phyloP scores from a whole-genome alignment of 2,329 filamentous ascomycete genomes.

The Nakataea oryzae region DNA sequence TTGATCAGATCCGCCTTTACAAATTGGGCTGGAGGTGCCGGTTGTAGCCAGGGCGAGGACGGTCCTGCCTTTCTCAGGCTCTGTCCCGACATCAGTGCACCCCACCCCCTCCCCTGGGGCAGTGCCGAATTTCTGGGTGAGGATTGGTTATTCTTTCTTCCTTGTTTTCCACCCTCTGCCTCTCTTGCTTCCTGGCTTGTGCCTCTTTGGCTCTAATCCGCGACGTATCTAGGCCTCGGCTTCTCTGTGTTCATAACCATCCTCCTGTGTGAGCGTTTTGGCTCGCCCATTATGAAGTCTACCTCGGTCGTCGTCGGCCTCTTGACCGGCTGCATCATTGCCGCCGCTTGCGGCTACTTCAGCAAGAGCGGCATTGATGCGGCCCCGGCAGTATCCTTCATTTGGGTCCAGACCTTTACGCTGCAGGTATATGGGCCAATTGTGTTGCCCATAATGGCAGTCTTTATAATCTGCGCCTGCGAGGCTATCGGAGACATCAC shows the following conservation, averaged over 20 bases:
- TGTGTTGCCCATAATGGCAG: slow-evolving; percentile 59
- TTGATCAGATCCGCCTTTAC: slow-evolving; percentile 63
- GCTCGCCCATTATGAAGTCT: slow-evolving; percentile 76
- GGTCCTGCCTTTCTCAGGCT: slow-evolving; percentile 42
- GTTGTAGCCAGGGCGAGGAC: slow-evolving; percentile 41
- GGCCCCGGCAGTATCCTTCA: slow-evolving; percentile 62
- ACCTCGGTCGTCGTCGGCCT: slow-evolving; percentile 67
- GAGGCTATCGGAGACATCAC: slow-evolving; percentile 75
- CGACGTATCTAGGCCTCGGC: slow-evolving; percentile 38
- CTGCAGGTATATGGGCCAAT: slow-evolving; percentile 62
- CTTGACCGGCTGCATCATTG: slow-evolving; percentile 67
- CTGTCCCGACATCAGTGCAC: slow-evolving; percentile 58
- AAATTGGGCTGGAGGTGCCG: slow-evolving; percentile 69
- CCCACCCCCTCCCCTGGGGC: slow-evolving; percentile 67
- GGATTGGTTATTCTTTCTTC: slow-evolving; percentile 3
- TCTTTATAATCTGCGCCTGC: slow-evolving; percentile 65
- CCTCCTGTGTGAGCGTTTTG: slow-evolving; percentile 71
- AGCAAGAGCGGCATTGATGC: slow-evolving; percentile 59
- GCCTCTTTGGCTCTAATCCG: not conserved
- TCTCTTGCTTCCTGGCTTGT: not conserved
- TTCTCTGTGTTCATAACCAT: slow-evolving; percentile 75
- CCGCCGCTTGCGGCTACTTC: slow-evolving; percentile 69
- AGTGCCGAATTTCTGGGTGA: slow-evolving; percentile 63
- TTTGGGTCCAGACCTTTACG: slow-evolving; percentile 72
- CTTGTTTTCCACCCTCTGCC: not conserved